A percentile compares a stretch with the other conserved stretches of the same genome.
Evolutionary conservation across 768 basidiomycete species (phyloP).

Genomic region (Podaxis pistillaris): DNA sequence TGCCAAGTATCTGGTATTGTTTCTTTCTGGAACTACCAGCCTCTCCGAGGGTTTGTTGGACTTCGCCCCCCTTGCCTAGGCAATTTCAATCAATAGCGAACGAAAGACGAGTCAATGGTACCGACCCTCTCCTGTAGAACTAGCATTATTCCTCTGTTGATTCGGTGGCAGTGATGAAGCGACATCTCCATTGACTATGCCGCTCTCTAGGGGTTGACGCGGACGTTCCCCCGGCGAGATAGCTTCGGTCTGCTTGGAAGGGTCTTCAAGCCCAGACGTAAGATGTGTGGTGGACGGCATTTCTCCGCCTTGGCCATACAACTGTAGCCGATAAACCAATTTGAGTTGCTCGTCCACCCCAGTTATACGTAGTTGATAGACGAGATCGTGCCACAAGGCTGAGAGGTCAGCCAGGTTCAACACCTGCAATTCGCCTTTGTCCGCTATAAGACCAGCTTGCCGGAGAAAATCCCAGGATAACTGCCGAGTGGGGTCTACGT

Average conservation of each 20-base stretch:
- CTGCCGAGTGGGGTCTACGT: conserved; percentile 36
- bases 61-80: not conserved
- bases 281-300: conserved; percentile 11
- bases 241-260: not conserved
- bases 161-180: not conserved
- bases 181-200: not conserved
- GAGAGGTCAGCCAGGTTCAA: conserved; percentile 40
- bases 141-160: not conserved
- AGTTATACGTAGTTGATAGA: conserved; percentile 26
- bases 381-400: conserved; percentile 27
- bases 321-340: conserved; percentile 50
- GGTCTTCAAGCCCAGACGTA: not conserved
- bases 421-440: conserved; percentile 20
- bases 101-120: not conserved
- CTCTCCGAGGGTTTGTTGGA: not conserved
- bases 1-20: conserved; percentile 57
- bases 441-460: conserved; percentile 33
- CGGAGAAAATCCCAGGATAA: conserved; percentile 54
- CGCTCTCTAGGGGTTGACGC: not conserved
- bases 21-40: not conserved
- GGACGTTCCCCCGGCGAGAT: not conserved
- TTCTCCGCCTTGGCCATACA: conserved; percentile 18
- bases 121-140: not conserved
- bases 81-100: not conserved
- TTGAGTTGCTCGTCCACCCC: conserved; percentile 41